Evolutionary conservation across 1,284 basidiomycete genomes (phyloP).

Genomic region (Ganoderma multipileum): DNA sequence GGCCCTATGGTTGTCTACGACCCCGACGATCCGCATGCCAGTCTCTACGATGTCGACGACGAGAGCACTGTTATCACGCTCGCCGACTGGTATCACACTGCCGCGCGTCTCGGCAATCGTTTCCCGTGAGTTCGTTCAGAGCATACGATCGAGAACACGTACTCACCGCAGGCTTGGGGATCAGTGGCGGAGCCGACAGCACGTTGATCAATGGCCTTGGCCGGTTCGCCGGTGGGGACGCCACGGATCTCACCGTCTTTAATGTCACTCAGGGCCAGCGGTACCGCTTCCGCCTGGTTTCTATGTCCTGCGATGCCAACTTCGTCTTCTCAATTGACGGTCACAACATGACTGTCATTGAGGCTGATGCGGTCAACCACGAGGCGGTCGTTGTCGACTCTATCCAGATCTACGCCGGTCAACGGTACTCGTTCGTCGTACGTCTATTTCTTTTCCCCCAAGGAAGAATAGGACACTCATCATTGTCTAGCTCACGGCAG

Average conservation of each 20-base stretch:
- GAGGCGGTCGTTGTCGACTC: slow-evolving; percentile 39
- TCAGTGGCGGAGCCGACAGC: slow-evolving; percentile 20
- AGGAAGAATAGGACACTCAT: slow-evolving; percentile 24
- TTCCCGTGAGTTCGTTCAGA: slow-evolving; percentile 21
- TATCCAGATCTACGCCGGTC: slow-evolving; percentile 20
- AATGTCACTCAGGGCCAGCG: slow-evolving; percentile 41
- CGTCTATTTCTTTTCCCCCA: slow-evolving; percentile 12
- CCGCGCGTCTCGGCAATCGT: slow-evolving; percentile 14
- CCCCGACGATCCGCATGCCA: slow-evolving; percentile 43
- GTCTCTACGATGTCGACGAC: slow-evolving; percentile 48
- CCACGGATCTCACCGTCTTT: slow-evolving; percentile 28
- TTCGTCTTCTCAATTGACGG: slow-evolving; percentile 42
- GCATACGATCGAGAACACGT: neutral
- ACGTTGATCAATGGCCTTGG: slow-evolving; percentile 50
- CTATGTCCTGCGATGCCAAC: slow-evolving; percentile 37
- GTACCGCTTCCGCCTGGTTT: slow-evolving; percentile 36
- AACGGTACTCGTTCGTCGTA: slow-evolving; percentile 41
- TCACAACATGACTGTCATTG: slow-evolving; percentile 44
- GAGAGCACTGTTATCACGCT: slow-evolving; percentile 31
- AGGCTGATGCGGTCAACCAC: slow-evolving; percentile 39
- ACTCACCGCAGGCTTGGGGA: neutral
- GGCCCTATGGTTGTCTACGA: slow-evolving; percentile 49
- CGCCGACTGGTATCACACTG: slow-evolving; percentile 29
- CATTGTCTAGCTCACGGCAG: slow-evolving; percentile 29
- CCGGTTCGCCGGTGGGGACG: neutral